A percentile compares a stretch with the other conserved stretches of the same genome.
Evolutionary conservation across 169 alveolate genomes (phyloP).

Genomic region (Eimeria mitis): DNA sequence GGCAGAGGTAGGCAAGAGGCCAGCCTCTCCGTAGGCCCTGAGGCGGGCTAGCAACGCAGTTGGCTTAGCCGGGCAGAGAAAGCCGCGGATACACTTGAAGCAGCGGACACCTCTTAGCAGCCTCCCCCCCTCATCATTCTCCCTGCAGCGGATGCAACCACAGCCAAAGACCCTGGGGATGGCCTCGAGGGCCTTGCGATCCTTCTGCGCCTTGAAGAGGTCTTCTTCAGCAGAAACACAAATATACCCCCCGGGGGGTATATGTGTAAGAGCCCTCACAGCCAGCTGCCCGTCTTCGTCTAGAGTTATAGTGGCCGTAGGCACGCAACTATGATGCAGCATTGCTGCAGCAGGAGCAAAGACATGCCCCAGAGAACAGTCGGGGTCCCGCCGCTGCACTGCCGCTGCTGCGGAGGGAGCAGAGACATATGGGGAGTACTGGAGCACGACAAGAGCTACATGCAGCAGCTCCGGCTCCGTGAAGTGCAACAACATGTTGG

Average conservation of each 20-base stretch:
- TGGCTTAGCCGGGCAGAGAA: constrained; percentile 83
- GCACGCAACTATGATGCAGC: constrained; percentile 92
- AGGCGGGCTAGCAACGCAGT: constrained; percentile 80
- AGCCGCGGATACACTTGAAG: constrained; percentile 87
- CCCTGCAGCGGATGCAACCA: constrained; percentile 89
- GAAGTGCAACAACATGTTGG: constrained; percentile 87
- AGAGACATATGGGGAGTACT: constrained; percentile 88
- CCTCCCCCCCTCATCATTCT: constrained; percentile 87
- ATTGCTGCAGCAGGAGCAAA: constrained; percentile 84
- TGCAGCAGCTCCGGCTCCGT: constrained; percentile 88
- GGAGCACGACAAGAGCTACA: constrained; percentile 88
- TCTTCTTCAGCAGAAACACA: constrained; percentile 89
- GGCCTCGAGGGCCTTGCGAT: constrained; percentile 86
- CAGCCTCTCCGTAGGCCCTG: constrained; percentile 59
- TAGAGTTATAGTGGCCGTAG: constrained; percentile 88
- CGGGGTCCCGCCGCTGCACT: constrained; percentile 86
- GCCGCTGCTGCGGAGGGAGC: constrained; percentile 88
- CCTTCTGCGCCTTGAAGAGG: constrained; percentile 89
- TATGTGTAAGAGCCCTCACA: constrained; percentile 89
- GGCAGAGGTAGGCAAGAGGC: not conserved
- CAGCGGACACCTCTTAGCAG: constrained; percentile 89
- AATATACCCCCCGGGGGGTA: constrained; percentile 90
- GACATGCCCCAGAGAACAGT: constrained; percentile 88
- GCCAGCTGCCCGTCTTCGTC: constrained; percentile 89
- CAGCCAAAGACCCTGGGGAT: constrained; percentile 87